Evolutionary conservation across 208 protist species (phyloP).

Genomic region (Zelonia costaricensis): DNA sequence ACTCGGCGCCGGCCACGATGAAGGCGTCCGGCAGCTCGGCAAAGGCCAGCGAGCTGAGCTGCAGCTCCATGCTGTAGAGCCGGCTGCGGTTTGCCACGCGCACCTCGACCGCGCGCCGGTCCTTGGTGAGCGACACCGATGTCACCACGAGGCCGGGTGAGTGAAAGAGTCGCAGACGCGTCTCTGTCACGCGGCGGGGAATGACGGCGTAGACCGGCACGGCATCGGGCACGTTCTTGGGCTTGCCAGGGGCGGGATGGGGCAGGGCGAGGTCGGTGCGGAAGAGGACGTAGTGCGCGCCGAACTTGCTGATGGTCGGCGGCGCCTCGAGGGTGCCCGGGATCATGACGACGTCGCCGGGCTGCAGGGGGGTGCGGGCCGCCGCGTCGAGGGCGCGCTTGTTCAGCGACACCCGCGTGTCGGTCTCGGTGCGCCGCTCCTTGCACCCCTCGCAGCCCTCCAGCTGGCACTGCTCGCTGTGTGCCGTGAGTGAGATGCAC

Average conservation of each 20-base stretch:
- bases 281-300: constrained; percentile 73
- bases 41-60: constrained; percentile 67
- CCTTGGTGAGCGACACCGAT: constrained; percentile 55
- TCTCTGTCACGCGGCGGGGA: constrained; percentile 80
- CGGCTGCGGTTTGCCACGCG: constrained; percentile 70
- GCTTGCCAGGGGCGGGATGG: constrained; percentile 57
- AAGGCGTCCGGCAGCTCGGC: constrained; percentile 60
- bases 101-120: constrained; percentile 76
- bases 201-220: constrained; percentile 90
- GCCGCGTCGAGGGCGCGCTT: constrained; percentile 45
- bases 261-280: constrained; percentile 72
- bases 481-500: constrained; percentile 69
- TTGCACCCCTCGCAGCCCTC: constrained; percentile 84
- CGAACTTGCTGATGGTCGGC: constrained; percentile 40
- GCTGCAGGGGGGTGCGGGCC: constrained; percentile 41
- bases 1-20: constrained; percentile 74
- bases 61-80: constrained; percentile 77
- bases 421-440: constrained; percentile 43
- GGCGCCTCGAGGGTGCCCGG: constrained; percentile 61
- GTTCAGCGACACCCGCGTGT: constrained; percentile 54
- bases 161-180: constrained; percentile 80
- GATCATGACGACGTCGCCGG: constrained; percentile 65
- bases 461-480: constrained; percentile 81
- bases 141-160: constrained; percentile 63
- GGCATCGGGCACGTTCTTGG: constrained; percentile 64